Conservation (phyloP, 176 grass and related monocot genomes). For the Eleusine coracana region DNA sequence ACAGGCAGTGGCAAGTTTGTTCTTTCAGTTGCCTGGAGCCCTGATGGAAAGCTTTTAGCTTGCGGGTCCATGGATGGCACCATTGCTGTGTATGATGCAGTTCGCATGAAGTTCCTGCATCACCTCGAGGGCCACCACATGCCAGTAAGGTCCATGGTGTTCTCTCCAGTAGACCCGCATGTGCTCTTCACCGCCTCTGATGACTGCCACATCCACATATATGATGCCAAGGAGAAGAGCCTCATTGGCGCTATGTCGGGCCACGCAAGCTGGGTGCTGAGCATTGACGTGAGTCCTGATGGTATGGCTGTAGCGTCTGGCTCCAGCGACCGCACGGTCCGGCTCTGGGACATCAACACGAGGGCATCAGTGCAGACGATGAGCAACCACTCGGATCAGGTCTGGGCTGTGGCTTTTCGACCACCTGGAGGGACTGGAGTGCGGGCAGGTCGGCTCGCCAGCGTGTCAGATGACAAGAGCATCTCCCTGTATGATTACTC, state of each 20-base stretch:
- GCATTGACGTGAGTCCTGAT: slow-evolving; percentile 74
- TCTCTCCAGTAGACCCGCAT: slow-evolving; percentile 81
- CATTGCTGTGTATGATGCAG: slow-evolving; percentile 64
- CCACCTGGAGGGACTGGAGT: slow-evolving; percentile 66
- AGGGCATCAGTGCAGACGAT: slow-evolving; percentile 81
- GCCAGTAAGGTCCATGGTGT: slow-evolving; percentile 84
- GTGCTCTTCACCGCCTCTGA: slow-evolving; percentile 84
- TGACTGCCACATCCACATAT: slow-evolving; percentile 88
- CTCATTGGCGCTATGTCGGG: slow-evolving; percentile 85
- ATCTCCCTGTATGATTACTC: slow-evolving; percentile 93
- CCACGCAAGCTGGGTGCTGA: slow-evolving; percentile 81
- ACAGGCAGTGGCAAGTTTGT: slow-evolving; percentile 77
- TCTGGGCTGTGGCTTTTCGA: slow-evolving; percentile 79
- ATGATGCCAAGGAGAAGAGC: slow-evolving; percentile 78
- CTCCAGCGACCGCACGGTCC: slow-evolving; percentile 75
- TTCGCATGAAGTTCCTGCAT: slow-evolving; percentile 85
- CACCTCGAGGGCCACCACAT: slow-evolving; percentile 89
- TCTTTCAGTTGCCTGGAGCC: slow-evolving; percentile 89
- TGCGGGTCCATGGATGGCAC: slow-evolving; percentile 88
- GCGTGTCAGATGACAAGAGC: slow-evolving; percentile 81
- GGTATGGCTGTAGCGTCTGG: slow-evolving; percentile 74
- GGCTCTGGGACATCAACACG: slow-evolving; percentile 84
- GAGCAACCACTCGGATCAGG: slow-evolving; percentile 89
- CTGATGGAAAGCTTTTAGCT: slow-evolving; percentile 76
- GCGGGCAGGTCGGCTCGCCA: slow-evolving; percentile 70